Percentiles rank a stretch among this genome's conserved stretches.
Conservation (phyloP, 2,329 filamentous ascomycete genomes). For the Stachybotrys chartarum region DNA sequence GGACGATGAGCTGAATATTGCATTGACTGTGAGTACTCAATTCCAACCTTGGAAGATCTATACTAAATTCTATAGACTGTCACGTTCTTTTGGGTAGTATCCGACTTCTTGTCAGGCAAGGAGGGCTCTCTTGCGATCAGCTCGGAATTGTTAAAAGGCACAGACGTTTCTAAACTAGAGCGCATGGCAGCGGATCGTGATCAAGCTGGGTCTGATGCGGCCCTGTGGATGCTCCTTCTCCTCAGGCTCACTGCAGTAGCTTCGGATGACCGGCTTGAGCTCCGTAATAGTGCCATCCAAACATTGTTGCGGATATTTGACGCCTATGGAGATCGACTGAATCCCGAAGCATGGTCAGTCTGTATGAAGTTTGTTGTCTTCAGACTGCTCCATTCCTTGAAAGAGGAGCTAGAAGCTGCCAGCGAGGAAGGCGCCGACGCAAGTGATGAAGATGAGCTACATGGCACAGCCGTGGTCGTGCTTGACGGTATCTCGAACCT, state of each 20-base stretch:
- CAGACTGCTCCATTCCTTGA: conserved; percentile 65
- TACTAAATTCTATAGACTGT: conserved; percentile 54
- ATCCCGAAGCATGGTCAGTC: conserved; percentile 72
- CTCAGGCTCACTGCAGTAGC: conserved; percentile 65
- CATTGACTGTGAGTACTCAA: conserved; percentile 61
- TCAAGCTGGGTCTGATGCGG: conserved; percentile 56
- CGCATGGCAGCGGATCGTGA: conserved; percentile 52
- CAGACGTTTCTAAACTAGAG: conserved; percentile 44
- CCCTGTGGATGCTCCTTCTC: conserved; percentile 72
- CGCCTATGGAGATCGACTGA: conserved; percentile 76
- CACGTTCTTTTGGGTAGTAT: conserved; percentile 93
- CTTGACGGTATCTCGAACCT: conserved; percentile 66
- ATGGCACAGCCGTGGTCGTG: conserved; percentile 68
- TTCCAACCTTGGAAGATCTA: not conserved
- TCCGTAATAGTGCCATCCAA: conserved; percentile 83
- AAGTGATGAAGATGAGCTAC: conserved; percentile 51
- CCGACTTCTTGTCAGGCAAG: conserved; percentile 69
- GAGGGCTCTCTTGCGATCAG: conserved; percentile 52
- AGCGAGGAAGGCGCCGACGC: conserved; percentile 30
- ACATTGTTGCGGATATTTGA: conserved; percentile 88
- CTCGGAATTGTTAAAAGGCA: conserved; percentile 44
- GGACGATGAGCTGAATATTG: conserved; percentile 88
- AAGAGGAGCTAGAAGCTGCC: conserved; percentile 41
- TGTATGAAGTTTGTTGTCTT: conserved; percentile 79
- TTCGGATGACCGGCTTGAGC: conserved; percentile 63